Evolutionary conservation across 331 rosid genomes (phyloP).

Genomic region (Cydonia oblonga): DNA sequence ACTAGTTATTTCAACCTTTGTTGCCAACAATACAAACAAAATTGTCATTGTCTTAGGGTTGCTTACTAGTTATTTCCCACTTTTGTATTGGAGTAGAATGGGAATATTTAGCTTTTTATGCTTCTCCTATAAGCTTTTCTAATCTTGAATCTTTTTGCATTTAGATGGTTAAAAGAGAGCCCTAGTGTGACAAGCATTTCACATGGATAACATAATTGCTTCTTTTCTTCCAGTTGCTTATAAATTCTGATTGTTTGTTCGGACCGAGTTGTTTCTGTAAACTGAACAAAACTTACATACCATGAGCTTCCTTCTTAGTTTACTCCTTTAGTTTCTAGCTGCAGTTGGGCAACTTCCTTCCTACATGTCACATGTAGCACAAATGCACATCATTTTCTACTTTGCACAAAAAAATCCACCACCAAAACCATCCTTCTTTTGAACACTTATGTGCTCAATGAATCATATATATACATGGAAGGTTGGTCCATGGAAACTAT

Average conservation of each 20-base stretch:
- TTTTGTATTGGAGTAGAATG: slow-evolving; percentile 28
- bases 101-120: slow-evolving; percentile 52
- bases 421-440: slow-evolving; percentile 12
- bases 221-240: slow-evolving; percentile 36
- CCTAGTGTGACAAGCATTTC: slow-evolving; percentile 31
- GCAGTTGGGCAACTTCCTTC: slow-evolving; percentile 17
- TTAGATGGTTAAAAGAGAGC: slow-evolving; percentile 18
- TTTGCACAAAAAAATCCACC: slow-evolving; percentile 24
- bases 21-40: slow-evolving; percentile 17
- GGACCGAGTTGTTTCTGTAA: slow-evolving; percentile 24
- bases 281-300: slow-evolving; percentile 25
- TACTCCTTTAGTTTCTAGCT: slow-evolving; percentile 23
- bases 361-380: slow-evolving; percentile 44
- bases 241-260: slow-evolving; percentile 38
- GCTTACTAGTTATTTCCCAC: slow-evolving; percentile 12
- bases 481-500: slow-evolving; percentile 29
- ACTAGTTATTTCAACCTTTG: slow-evolving; percentile 5
- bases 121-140: slow-evolving; percentile 41
- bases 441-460: slow-evolving; percentile 14
- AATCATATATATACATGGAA: slow-evolving; percentile 20
- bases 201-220: slow-evolving; percentile 30
- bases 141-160: slow-evolving; percentile 42
- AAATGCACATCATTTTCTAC: slow-evolving; percentile 40
- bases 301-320: slow-evolving; percentile 37
- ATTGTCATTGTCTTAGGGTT: slow-evolving; percentile 32